phyloP scores from a whole-genome alignment of 805 yeast genomes.

The Yamadazyma insecticola region DNA sequence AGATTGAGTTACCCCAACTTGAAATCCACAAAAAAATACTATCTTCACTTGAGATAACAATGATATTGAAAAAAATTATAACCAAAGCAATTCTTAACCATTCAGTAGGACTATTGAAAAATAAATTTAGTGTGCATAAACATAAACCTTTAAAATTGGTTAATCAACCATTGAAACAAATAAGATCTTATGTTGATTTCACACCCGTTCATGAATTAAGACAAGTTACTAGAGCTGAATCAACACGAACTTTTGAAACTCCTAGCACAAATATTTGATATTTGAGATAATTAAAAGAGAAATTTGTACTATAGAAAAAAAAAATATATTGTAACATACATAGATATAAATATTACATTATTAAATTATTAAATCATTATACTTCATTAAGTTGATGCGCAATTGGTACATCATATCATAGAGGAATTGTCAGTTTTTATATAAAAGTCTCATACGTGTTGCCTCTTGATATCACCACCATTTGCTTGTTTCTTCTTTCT shows the following conservation, averaged over 20 bases:
- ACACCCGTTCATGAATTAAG: slow-evolving; percentile 19
- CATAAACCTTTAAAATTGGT: slow-evolving; percentile 10
- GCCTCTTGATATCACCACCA: slow-evolving; percentile 34
- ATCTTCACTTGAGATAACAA: slow-evolving; percentile 33
- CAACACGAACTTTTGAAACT: too few species aligned
- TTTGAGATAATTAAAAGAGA: too few species aligned
- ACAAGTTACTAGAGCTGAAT: slow-evolving; percentile 1
- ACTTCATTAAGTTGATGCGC: too few species aligned
- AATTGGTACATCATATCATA: too few species aligned
- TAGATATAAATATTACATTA: background rate
- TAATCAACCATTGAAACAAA: slow-evolving; percentile 17
- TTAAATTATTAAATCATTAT: background rate
- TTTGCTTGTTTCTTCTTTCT: slow-evolving; percentile 36
- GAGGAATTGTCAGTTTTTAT: too few species aligned
- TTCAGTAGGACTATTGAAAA: slow-evolving; percentile 29
- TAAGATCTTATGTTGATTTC: slow-evolving; percentile 18
- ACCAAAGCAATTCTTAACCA: slow-evolving; percentile 31
- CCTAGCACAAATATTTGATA: too few species aligned
- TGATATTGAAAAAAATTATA: slow-evolving; percentile 26
- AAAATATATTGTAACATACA: background rate
- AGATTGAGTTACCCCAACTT: slow-evolving; percentile 30
- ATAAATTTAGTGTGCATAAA: slow-evolving; percentile 20
- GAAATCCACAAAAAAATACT: slow-evolving; percentile 23
- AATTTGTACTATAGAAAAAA: background rate
- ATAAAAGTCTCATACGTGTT: slow-evolving; percentile 23